Conservation (phyloP, 306 rosid species). For the Fagus crenata region DNA sequence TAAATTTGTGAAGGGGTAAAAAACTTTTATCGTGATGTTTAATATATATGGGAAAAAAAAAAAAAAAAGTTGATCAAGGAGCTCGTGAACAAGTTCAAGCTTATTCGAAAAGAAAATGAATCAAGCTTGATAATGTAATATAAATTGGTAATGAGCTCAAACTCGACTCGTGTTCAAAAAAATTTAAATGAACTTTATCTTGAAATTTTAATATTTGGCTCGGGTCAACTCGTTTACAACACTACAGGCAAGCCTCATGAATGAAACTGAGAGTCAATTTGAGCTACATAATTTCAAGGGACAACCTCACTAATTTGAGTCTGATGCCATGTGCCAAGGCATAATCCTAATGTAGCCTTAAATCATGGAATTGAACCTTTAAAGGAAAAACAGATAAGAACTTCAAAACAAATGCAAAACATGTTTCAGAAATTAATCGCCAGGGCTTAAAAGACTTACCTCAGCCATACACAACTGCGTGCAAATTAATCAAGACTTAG, state of each 20-base stretch:
- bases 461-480: slow-evolving; percentile 13
- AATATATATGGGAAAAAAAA: no score
- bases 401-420: slow-evolving; percentile 5
- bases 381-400: neutral
- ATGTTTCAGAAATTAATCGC: neutral
- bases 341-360: neutral
- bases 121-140: no score
- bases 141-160: no score
- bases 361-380: slow-evolving; percentile 7
- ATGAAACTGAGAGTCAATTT: slow-evolving; percentile 16
- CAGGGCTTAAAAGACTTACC: slow-evolving; percentile 28
- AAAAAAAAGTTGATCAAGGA: no score
- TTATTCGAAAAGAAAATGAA: no score
- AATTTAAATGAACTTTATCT: no score
- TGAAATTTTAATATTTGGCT: no score
- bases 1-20: no score
- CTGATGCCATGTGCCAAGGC: slow-evolving; percentile 2
- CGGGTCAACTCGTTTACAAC: no score
- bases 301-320: slow-evolving; percentile 10
- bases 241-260: slow-evolving; percentile 14
- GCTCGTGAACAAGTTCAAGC: no score
- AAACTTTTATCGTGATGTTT: no score
- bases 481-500: slow-evolving; percentile 9
- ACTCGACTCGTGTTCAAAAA: no score
- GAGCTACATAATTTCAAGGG: slow-evolving; percentile 19